Evolutionary conservation across 2,329 filamentous ascomycete species (phyloP), one percentile per base, ranked within the genome.

Genomic region (Verruconis gallopava): DNA sequence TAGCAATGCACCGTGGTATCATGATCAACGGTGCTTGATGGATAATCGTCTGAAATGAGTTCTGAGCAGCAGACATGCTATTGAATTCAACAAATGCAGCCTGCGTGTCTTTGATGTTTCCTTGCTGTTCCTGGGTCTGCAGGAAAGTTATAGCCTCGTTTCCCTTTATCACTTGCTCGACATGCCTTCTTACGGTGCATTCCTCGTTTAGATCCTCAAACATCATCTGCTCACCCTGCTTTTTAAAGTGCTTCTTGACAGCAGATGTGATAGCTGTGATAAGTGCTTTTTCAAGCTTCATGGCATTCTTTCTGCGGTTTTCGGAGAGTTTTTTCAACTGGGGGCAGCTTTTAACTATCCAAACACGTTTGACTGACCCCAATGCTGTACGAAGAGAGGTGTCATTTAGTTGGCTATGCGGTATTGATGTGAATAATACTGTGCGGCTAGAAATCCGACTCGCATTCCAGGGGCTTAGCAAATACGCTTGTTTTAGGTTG

Each of bases 71-170:
- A 44, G 78, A 74, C 59, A 95, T 88, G 3, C 71, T 77, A 45
- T 75, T 71, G 53, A 95, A 98, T 55, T 94, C 84, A 46, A 96
- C 75, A 55, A 98, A 96, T 4, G 91, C 82, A 14, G 83, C 80
- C 1, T 80, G 75, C 4, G 85, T 67, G 41, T 79, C 73, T 40
- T 77, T 72, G 36, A 72, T 75, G 30, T 82, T 71, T 40, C 81
- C 79, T 12, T 71, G 68, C 42, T 71, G 74, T 54, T 85, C 82
- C 43, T 72, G 68, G 40, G 68, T 70, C 58, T 91, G 85, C 34
- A 77, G 71, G 15, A 70, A 64, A 33, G 79, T 71, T 33, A 85
- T 79, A 48, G 80, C 72, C 3, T 83, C 81, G 35, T 79, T 76
- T 30, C 93, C 69, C 37, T 79, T 76, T 38, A 78, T 73, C 38